Percentiles rank a stretch among this genome's conserved stretches.
Evolutionary conservation across 2,329 filamentous ascomycete genomes (phyloP).

Genomic region (Hortaea werneckii): DNA sequence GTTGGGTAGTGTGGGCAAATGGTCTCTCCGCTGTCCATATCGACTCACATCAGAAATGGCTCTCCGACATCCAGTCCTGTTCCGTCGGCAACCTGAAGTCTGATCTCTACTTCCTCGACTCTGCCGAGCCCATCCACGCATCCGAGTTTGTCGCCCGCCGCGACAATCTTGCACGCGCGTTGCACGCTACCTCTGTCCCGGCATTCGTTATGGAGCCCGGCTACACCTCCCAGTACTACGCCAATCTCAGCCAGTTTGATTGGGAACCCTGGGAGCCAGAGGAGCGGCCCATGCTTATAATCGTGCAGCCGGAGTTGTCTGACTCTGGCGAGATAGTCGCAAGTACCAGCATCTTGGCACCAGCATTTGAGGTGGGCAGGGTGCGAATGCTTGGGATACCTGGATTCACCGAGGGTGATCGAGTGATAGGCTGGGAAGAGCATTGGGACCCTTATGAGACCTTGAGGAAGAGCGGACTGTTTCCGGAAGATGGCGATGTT

Average conservation of each 20-base stretch:
- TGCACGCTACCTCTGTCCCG: slow-evolving; percentile 42
- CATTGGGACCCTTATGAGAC: slow-evolving; percentile 55
- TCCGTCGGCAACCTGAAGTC: slow-evolving; percentile 41
- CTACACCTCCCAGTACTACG: slow-evolving; percentile 56
- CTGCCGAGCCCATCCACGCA: slow-evolving; percentile 37
- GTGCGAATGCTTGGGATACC: slow-evolving; percentile 51
- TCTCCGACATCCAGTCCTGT: slow-evolving; percentile 34
- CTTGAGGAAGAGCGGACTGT: slow-evolving; percentile 26
- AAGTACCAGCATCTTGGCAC: slow-evolving; percentile 46
- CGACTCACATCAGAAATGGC: not conserved
- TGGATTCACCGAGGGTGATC: slow-evolving; percentile 34
- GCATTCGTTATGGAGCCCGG: slow-evolving; percentile 55
- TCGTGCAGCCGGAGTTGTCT: slow-evolving; percentile 41
- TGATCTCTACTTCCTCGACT: slow-evolving; percentile 40
- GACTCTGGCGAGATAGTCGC: slow-evolving; percentile 16
- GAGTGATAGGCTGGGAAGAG: slow-evolving; percentile 52
- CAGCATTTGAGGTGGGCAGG: slow-evolving; percentile 51
- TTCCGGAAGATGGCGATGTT: not conserved
- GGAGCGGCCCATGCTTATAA: slow-evolving; percentile 53
- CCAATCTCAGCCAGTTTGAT: slow-evolving; percentile 49
- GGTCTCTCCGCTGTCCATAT: no score
- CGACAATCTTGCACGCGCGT: slow-evolving; percentile 46
- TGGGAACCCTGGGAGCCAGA: slow-evolving; percentile 59
- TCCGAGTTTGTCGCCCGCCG: slow-evolving; percentile 47
- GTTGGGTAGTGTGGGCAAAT: no score